Conservation (phyloP, 371 early-diverging fungal species). For the Mortierella sp. region DNA sequence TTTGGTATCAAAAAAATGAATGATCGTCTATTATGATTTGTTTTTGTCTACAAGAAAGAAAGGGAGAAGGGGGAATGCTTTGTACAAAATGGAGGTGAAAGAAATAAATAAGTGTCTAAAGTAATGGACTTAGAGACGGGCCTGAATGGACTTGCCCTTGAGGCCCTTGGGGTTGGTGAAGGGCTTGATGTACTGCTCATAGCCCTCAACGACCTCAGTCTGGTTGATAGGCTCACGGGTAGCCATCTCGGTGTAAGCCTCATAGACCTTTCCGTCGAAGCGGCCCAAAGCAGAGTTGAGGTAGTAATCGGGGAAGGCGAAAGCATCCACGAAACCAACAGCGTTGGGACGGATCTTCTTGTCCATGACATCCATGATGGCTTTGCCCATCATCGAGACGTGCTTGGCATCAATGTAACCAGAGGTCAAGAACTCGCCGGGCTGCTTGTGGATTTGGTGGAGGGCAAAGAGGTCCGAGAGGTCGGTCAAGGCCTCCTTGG, state of each 20-base stretch:
- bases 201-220: slow-evolving; percentile 68
- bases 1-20: slow-evolving; percentile 3
- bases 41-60: slow-evolving; percentile 4
- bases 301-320: slow-evolving; percentile 79
- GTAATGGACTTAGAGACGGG: slow-evolving; percentile 36
- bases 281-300: slow-evolving; percentile 84
- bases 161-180: slow-evolving; percentile 48
- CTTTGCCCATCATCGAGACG: slow-evolving; percentile 64
- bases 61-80: neutral
- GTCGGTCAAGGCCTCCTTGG: slow-evolving; percentile 69
- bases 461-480: slow-evolving; percentile 72
- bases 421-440: slow-evolving; percentile 74
- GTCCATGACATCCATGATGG: slow-evolving; percentile 68
- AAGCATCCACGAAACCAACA: slow-evolving; percentile 80
- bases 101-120: neutral
- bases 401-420: slow-evolving; percentile 69
- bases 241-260: slow-evolving; percentile 77
- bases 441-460: slow-evolving; percentile 75
- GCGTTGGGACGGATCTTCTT: slow-evolving; percentile 76
- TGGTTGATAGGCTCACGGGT: slow-evolving; percentile 78
- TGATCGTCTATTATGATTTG: neutral
- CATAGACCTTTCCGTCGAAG: slow-evolving; percentile 83
- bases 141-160: slow-evolving; percentile 43
- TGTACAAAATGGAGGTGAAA: neutral
- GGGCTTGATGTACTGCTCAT: slow-evolving; percentile 70